phyloP scores from a whole-genome alignment of 768 basidiomycete genomes.

The Amanita thiersii region DNA sequence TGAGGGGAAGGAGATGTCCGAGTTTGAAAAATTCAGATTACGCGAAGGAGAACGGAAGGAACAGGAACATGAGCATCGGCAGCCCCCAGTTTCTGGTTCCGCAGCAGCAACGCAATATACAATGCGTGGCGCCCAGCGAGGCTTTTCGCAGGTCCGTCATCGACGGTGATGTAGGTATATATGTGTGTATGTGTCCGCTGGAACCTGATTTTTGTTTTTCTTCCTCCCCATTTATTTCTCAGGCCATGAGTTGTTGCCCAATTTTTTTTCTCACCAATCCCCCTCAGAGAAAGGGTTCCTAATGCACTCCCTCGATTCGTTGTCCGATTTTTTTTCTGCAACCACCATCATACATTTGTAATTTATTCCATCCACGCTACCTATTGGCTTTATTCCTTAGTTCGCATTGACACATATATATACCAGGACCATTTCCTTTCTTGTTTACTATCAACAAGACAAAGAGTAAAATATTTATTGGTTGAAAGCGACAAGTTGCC shows the following conservation, averaged over 20 bases:
- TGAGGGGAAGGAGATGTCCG: conserved; percentile 67
- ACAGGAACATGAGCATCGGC: not conserved
- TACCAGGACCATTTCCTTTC: not conserved
- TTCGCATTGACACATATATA: not conserved
- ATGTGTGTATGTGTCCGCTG: not conserved
- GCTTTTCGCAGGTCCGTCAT: not conserved
- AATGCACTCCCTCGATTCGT: no score
- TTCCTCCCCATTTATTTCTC: not conserved
- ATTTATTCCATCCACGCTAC: conserved; percentile 8
- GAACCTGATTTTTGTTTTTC: not conserved
- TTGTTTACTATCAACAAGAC: no score
- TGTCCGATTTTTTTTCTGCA: no score
- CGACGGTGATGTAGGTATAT: not conserved
- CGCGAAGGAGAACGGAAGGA: conserved; percentile 2
- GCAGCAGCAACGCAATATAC: no score
- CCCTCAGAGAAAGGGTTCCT: no score
- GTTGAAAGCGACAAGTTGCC: no score
- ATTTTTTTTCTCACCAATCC: no score
- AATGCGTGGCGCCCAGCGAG: not conserved
- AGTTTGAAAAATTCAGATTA: conserved; percentile 35
- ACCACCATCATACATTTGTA: not conserved
- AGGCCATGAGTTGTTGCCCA: no score
- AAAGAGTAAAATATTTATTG: no score
- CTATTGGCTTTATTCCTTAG: not conserved
- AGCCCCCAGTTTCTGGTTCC: no score